Evolutionary conservation across 306 rosid species (phyloP).

Genomic region (Arachis hypogaea): DNA sequence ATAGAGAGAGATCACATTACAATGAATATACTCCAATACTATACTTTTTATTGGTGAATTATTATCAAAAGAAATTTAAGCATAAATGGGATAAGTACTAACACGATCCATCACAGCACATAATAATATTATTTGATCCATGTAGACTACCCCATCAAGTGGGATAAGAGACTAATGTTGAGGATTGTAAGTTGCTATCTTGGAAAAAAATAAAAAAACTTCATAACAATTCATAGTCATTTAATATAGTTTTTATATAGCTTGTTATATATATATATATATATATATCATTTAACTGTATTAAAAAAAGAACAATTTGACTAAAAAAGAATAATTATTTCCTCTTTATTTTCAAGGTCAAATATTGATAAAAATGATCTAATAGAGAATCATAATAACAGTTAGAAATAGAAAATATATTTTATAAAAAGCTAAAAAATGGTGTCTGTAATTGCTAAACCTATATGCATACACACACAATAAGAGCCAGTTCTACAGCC

Average conservation of each 20-base stretch:
- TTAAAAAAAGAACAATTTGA: neutral
- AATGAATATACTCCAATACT: too few relatives aligned
- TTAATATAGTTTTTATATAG: neutral
- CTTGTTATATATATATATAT: neutral
- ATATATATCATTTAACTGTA: neutral
- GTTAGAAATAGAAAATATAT: neutral
- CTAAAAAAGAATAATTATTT: neutral
- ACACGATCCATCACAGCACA: too few relatives aligned
- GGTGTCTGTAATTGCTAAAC: neutral
- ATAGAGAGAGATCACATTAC: neutral
- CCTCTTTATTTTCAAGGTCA: neutral
- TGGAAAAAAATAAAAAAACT: neutral
- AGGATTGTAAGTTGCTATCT: neutral
- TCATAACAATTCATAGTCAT: neutral
- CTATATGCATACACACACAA: constrained; percentile 3
- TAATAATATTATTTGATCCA: too few relatives aligned
- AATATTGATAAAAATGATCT: neutral
- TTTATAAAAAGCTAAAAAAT: neutral
- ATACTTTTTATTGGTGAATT: too few relatives aligned
- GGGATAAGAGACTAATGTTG: too few relatives aligned
- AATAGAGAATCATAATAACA: neutral
- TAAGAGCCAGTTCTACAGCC: too few relatives aligned
- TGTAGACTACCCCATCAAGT: too few relatives aligned
- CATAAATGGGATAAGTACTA: too few relatives aligned
- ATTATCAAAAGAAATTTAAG: too few relatives aligned